Conservation (phyloP, 2,329 filamentous ascomycete genomes). For the Colletotrichum lentis region DNA sequence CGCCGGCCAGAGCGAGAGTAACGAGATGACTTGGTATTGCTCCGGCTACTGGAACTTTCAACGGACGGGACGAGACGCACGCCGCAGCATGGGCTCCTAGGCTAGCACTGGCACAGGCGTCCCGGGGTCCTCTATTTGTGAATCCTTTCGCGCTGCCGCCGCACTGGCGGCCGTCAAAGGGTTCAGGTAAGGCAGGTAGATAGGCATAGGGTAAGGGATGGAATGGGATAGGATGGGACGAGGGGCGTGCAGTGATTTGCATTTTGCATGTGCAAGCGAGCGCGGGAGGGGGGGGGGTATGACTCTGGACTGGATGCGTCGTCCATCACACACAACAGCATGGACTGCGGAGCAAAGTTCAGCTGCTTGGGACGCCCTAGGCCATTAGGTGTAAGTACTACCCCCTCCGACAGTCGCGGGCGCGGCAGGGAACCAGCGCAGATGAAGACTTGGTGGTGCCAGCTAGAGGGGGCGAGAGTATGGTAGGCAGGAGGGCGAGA, state of each 20-base stretch:
- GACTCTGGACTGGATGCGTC: conserved; percentile 21
- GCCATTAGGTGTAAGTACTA: neutral
- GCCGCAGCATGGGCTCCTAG: conserved; percentile 18
- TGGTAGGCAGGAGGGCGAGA: neutral
- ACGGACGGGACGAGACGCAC: conserved; percentile 36
- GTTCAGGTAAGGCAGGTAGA: conserved; percentile 21
- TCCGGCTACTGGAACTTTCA: conserved; percentile 6
- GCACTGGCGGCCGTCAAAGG: conserved; percentile 28
- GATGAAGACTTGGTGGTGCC: neutral
- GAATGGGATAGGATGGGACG: conserved; percentile 21
- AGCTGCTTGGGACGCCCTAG: neutral
- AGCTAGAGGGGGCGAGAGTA: neutral
- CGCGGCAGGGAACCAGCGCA: neutral
- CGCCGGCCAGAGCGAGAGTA: conserved; percentile 3
- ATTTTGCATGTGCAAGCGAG: conserved; percentile 37
- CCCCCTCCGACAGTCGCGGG: conserved; percentile 12
- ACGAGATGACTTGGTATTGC: neutral
- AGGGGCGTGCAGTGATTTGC: conserved; percentile 29
- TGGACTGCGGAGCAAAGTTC: conserved; percentile 5
- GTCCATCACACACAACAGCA: conserved; percentile 18
- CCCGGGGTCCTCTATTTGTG: conserved; percentile 21
- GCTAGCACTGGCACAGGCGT: conserved; percentile 22
- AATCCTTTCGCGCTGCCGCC: conserved; percentile 19
- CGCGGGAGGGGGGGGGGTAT: conserved; percentile 1
- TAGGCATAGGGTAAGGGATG: conserved; percentile 13